Conservation (phyloP, 352 stramenopile species). For the Globisporangium splendens region DNA sequence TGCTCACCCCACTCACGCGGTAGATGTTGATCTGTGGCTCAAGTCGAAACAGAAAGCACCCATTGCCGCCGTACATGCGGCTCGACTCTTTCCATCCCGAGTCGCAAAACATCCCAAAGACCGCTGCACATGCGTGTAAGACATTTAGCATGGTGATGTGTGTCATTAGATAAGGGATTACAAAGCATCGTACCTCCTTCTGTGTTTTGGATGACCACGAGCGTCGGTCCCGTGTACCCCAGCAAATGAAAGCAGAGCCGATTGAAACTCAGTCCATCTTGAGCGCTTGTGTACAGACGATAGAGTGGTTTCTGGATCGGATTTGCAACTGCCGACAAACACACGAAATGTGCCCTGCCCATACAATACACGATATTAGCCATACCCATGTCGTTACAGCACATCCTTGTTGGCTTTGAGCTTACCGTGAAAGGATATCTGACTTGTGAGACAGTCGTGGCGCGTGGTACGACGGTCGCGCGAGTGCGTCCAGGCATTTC, state of each 20-base stretch:
- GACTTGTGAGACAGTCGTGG: slow-evolving; percentile 57
- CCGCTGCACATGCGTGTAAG: slow-evolving; percentile 24
- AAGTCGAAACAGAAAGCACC: slow-evolving; percentile 78
- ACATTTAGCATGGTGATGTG: too few relatives aligned
- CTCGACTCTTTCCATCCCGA: slow-evolving; percentile 82
- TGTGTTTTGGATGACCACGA: slow-evolving; percentile 64
- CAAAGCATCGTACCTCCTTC: slow-evolving; percentile 40
- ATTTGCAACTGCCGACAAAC: slow-evolving; percentile 50
- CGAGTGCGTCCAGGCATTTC: slow-evolving; percentile 47
- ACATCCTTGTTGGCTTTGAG: background rate
- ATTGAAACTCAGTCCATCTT: slow-evolving; percentile 84
- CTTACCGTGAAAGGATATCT: slow-evolving; percentile 67
- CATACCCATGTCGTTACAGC: background rate
- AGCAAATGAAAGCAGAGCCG: slow-evolving; percentile 78
- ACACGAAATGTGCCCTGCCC: slow-evolving; percentile 64
- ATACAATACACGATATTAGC: background rate
- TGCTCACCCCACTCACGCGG: slow-evolving; percentile 34
- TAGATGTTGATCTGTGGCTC: slow-evolving; percentile 63
- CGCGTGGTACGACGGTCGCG: slow-evolving; percentile 44
- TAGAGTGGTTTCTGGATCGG: slow-evolving; percentile 54
- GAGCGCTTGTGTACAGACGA: slow-evolving; percentile 74
- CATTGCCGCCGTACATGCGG: slow-evolving; percentile 75
- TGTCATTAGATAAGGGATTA: too few relatives aligned
- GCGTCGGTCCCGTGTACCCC: slow-evolving; percentile 69
- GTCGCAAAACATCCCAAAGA: slow-evolving; percentile 88